Conservation (phyloP, 345 rosid genomes). For the Eucalyptus erythrocorys region DNA sequence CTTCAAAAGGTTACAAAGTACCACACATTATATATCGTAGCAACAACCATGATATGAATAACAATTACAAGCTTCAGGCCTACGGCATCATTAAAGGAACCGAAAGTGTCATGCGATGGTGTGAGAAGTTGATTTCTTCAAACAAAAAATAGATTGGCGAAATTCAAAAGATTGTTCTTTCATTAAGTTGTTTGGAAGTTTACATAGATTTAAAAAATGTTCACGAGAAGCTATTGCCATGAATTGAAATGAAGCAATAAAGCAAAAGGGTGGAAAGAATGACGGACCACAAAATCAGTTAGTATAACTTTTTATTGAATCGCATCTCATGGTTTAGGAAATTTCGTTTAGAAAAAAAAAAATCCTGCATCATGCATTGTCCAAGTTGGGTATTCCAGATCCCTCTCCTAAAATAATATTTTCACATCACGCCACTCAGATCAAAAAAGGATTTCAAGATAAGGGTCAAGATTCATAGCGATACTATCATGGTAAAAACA, state of each 20-base stretch:
- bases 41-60: not conserved
- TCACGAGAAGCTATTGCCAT: not conserved
- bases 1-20: not conserved
- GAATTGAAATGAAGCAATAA: not conserved
- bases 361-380: not conserved
- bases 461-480: not conserved
- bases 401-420: not conserved
- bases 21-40: not conserved
- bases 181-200: not conserved
- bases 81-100: not conserved
- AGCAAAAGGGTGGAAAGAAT: not conserved
- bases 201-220: not conserved
- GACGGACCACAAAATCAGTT: rapidly evolving
- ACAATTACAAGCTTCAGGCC: not conserved
- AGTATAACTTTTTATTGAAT: not conserved
- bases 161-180: not conserved
- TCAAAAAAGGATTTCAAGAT: not conserved
- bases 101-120: rapidly evolving
- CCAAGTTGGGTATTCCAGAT: no score
- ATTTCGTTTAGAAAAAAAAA: not conserved
- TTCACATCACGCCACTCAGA: rapidly evolving
- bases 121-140: not conserved
- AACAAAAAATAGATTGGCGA: not conserved
- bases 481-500: not conserved
- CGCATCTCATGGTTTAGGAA: not conserved